Evolutionary conservation across 2,329 filamentous ascomycete species (phyloP).

Genomic region (Elsinoe ampelina): DNA sequence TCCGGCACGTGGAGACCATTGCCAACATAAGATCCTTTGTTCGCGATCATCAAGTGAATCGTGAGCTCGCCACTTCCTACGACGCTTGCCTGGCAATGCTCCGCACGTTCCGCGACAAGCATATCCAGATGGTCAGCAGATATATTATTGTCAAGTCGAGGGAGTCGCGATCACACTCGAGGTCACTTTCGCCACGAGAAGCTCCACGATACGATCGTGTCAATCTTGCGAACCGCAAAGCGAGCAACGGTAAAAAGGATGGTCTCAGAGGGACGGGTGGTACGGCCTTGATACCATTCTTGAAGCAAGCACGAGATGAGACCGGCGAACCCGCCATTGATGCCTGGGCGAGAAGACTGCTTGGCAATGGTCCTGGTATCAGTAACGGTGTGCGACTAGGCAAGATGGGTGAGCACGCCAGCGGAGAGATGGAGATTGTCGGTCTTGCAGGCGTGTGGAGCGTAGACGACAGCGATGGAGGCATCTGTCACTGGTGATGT

Average conservation of each 20-base stretch:
- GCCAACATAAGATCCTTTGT: conserved; percentile 86
- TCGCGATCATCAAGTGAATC: conserved; percentile 50
- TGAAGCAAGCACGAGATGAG: conserved; percentile 94
- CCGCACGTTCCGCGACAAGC: conserved; percentile 73
- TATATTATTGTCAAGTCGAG: conserved; percentile 89
- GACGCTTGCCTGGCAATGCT: conserved; percentile 82
- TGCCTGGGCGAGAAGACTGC: conserved; percentile 49
- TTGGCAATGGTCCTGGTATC: conserved; percentile 41
- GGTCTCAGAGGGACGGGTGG: conserved; percentile 84
- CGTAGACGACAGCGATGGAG: conserved; percentile 70
- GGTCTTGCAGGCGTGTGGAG: conserved; percentile 81
- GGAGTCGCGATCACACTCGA: conserved; percentile 46
- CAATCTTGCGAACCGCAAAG: conserved; percentile 56
- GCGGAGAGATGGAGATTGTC: conserved; percentile 49
- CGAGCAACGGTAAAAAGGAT: conserved; percentile 24
- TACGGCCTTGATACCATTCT: conserved; percentile 85
- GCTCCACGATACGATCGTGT: conserved; percentile 25
- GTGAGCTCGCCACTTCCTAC: conserved; percentile 66
- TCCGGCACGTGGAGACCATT: conserved; percentile 67
- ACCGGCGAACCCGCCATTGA: conserved; percentile 84
- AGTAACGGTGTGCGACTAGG: conserved; percentile 41
- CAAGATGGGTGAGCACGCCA: conserved; percentile 43
- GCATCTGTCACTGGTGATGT: conserved; percentile 46
- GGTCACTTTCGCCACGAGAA: conserved; percentile 14
- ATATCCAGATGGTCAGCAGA: conserved; percentile 90